Base-by-base conservation (phyloP, 106 monocot species). In the Agapanthus africanus region DNA sequence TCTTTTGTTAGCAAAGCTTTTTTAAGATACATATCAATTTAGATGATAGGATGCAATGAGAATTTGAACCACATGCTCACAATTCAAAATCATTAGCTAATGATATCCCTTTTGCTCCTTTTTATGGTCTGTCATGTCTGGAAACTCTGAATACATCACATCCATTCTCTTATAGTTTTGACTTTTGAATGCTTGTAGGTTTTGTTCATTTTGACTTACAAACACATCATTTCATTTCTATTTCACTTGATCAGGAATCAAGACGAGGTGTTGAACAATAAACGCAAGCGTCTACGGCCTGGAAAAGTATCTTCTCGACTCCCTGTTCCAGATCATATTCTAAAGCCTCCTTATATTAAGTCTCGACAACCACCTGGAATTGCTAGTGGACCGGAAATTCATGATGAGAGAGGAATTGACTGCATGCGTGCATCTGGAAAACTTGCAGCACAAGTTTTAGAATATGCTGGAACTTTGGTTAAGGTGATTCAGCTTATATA, bases 391-490 rank as follows among this genome's bases (percentile, higher is more conserved):
- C 80, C 86, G 71, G 82, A 99, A 87, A 63, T 99, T 65, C 97
- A 99, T 81, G 92, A 99, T 52, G 77, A 80, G 59, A 79, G 31
- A 70, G 97, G 97, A 62, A 79, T 92, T 4, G 89, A 89, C 46
- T 78, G 84, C 77, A 99, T 99, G 97, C 76, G 87, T 28, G 92
- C 92, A 41, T 89, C 97, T 75, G 97, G 97, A 74, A 88, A 70
- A 73, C 89, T 99, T 68, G 97, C 92, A 49, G 97, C 97, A 49
- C 82, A 83, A 71, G 90, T 99, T 50, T 87, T 99, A 76, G 76
- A 85, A 65, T 84, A 80, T 81, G 97, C 97, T 49, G 97, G 97
- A 60, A 81, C 87, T 56, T 76, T 99, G 27, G 81, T 99, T 62
- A 84, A 99, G 89, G 97, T 99, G 68, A 80, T 35, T n/a, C n/a